A percentile compares a stretch with the other conserved stretches of the same genome.
These are phyloP conservation scores for Hyphopichia fennica DNA, from an alignment of 1,139 yeast genomes.

Conservation along the genomic window DNA sequence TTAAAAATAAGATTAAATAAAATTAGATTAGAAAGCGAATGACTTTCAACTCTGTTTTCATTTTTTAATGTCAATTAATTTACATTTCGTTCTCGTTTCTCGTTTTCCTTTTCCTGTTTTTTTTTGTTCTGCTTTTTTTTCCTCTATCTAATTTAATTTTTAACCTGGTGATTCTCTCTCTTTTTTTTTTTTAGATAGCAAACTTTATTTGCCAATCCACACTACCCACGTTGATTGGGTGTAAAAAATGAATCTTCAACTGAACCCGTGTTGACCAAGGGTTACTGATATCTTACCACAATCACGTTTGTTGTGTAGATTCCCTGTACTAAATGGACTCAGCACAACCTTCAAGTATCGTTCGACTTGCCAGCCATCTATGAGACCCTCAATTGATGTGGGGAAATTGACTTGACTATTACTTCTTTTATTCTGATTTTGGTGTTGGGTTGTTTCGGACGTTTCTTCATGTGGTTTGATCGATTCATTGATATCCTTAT, in stretches of 20 bases:
- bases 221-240: constrained; percentile 1
- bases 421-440: neutral
- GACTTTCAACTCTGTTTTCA: neutral
- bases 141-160: no score
- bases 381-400: constrained; percentile 3
- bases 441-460: neutral
- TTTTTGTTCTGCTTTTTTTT: neutral
- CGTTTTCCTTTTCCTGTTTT: neutral
- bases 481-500: constrained; percentile 9
- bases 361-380: constrained; percentile 28
- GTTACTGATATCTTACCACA: constrained; percentile 11
- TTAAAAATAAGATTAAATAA: neutral
- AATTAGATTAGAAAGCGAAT: neutral
- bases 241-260: neutral
- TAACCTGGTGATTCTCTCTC: neutral
- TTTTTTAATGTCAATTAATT: neutral
- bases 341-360: constrained; percentile 28
- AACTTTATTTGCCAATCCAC: neutral
- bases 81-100: neutral
- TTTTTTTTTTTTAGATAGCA: neutral
- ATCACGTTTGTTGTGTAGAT: constrained; percentile 1
- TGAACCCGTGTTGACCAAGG: constrained; percentile 7
- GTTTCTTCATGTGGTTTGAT: no score
- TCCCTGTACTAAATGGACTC: constrained; percentile 12
- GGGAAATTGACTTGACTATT: neutral